Evolutionary conservation across 192 early-diverging fungal genomes (phyloP), one percentile per base, ranked within the genome.

Genomic region (Neocallimastix lanati): DNA sequence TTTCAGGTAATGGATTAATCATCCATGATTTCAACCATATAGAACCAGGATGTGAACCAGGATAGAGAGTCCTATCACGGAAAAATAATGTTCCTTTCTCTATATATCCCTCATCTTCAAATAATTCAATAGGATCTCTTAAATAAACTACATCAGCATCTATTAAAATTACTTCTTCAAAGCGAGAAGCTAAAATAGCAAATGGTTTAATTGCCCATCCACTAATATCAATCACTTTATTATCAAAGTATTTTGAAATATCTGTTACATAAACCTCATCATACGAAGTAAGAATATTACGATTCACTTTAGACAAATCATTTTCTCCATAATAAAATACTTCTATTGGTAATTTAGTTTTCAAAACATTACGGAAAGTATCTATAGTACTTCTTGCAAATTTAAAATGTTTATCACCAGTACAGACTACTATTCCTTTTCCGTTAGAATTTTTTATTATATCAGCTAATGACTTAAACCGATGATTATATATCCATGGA

Each of bases 201-300:
- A n/a, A n/a, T n/a, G 0, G 89, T 79, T 93, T 93, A 77, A 92
- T 84, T 11, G 88, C 83, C 92, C 92, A 93, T n/a, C 90, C 90
- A 29, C 77, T 80, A 67, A 89, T 80, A 13, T 85, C 67, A 36
- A 87, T 84, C 33, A 77, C 82, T 4, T 81, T 81, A 40, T 90
- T 81, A 67, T 85, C 79, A 37, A 89, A 78, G 14, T 80, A 77
- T n/a, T 86, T 78, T 7, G 83, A 77, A 21, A 88, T 81, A 28
- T 84, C 81, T 9, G 80, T 35, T 0, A 87, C 29, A 76, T 82
- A 82, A 58, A 90, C 82, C 30, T 83, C 50, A 12, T 83, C 80
- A 78, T 85, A 77, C 7, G 33, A 27, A 21, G 76, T 28, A 28
- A 92, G 78, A 25, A 82, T 78, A 12, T 76, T 13, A 25, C 83